These are phyloP conservation scores for Aspergillus sp. DNA, from an alignment of 2,329 filamentous ascomycete genomes.

Conservation along the genomic window DNA sequence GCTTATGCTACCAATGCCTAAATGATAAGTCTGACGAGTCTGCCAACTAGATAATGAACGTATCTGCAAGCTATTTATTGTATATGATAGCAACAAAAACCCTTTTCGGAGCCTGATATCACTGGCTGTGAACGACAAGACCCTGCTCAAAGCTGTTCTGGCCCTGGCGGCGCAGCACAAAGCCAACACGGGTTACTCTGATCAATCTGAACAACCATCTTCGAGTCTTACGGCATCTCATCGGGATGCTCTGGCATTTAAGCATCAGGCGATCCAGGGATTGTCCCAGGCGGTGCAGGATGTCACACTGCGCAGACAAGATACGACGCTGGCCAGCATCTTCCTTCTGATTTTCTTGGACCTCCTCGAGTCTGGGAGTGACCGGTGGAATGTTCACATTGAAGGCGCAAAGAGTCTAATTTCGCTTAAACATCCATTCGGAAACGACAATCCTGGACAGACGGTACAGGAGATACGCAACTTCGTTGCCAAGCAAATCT, in stretches of 20 bases:
- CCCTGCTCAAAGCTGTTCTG: constrained; percentile 26
- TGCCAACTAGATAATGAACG: constrained; percentile 21
- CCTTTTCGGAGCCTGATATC: constrained; percentile 27
- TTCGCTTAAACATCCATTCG: constrained; percentile 6
- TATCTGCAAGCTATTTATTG: constrained; percentile 30
- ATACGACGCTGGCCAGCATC: constrained; percentile 27
- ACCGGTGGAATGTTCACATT: constrained; percentile 28
- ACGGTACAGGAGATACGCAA: constrained; percentile 21
- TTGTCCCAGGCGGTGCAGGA: constrained; percentile 17
- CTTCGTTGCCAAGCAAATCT: constrained; percentile 26
- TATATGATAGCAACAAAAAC: constrained; percentile 30
- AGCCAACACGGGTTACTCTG: constrained; percentile 19
- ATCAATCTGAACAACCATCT: constrained; percentile 11
- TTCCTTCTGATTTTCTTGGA: constrained; percentile 29
- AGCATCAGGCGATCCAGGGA: constrained; percentile 28
- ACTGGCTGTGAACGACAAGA: constrained; percentile 20
- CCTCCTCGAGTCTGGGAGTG: constrained; percentile 26
- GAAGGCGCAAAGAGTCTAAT: constrained; percentile 27
- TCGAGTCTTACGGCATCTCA: constrained; percentile 13
- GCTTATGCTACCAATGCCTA: too few species aligned
- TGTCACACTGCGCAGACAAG: constrained; percentile 8
- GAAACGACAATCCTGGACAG: constrained; percentile 16
- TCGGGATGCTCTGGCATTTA: constrained; percentile 26
- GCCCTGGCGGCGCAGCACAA: constrained; percentile 30
- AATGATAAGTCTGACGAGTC: not conserved